A percentile compares a stretch with the other conserved stretches of the same genome.
phyloP scores from a whole-genome alignment of 352 stramenopile genomes.

The Globisporangium irregulare region DNA sequence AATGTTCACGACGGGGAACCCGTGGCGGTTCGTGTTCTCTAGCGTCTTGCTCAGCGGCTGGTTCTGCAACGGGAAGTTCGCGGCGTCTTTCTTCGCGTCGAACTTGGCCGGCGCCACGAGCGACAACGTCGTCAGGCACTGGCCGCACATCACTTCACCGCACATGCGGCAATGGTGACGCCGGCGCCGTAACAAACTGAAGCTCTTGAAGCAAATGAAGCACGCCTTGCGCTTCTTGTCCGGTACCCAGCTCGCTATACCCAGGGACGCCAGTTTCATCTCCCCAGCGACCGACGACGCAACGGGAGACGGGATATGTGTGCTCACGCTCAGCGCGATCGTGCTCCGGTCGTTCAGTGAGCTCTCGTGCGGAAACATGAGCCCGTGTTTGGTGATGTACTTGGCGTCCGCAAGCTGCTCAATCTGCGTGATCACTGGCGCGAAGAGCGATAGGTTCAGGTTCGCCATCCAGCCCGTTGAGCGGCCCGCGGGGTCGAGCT shows the following conservation, averaged over 20 bases:
- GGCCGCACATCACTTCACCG: constrained; percentile 67
- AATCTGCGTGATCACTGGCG: constrained; percentile 53
- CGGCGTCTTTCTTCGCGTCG: constrained; percentile 8
- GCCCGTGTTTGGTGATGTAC: constrained; percentile 77
- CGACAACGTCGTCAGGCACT: constrained; percentile 65
- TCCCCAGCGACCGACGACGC: constrained; percentile 16
- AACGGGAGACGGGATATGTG: constrained; percentile 24
- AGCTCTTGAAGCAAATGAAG: constrained; percentile 71
- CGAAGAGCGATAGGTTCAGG: constrained; percentile 62
- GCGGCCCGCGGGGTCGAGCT: constrained; percentile 46
- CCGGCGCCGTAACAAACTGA: constrained; percentile 53
- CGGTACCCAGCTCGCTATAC: constrained; percentile 50
- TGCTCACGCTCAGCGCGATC: constrained; percentile 32
- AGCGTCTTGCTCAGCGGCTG: constrained; percentile 44
- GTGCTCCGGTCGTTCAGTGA: constrained; percentile 7
- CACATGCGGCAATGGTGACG: constrained; percentile 80
- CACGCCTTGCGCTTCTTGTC: constrained; percentile 58
- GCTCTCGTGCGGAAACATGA: constrained; percentile 53
- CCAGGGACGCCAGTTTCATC: constrained; percentile 16
- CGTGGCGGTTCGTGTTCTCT: constrained; percentile 33
- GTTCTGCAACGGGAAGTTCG: constrained; percentile 26
- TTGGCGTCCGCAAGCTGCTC: constrained; percentile 74
- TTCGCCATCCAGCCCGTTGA: constrained; percentile 50
- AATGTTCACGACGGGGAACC: constrained; percentile 57
- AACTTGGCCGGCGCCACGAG: constrained; percentile 40